Conservation (phyloP, 371 early-diverging fungal genomes). For the Mortierella sp. region DNA sequence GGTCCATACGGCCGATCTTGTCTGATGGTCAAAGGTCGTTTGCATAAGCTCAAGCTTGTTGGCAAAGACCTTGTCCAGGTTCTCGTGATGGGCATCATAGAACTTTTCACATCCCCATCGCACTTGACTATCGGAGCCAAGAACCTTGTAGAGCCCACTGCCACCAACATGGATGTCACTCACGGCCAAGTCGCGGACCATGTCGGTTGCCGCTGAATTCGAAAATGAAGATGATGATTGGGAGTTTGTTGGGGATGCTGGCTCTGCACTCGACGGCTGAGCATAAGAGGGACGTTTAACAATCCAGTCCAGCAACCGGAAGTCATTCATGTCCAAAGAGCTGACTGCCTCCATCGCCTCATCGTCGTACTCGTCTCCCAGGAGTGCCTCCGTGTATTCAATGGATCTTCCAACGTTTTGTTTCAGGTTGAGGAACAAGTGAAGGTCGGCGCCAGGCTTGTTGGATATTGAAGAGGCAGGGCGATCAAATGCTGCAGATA, state of each 20-base stretch:
- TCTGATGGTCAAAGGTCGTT: constrained; percentile 13
- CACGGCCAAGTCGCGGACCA: constrained; percentile 5
- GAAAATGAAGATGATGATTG: background rate
- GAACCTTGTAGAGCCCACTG: constrained; percentile 26
- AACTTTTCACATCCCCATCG: constrained; percentile 36
- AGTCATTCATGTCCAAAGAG: constrained; percentile 32
- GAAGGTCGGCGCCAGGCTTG: constrained; percentile 17
- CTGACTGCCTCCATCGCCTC: constrained; percentile 14
- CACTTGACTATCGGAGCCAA: background rate
- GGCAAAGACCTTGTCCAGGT: constrained; percentile 24
- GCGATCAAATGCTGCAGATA: constrained; percentile 37
- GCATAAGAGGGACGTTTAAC: constrained; percentile 32
- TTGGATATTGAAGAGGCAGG: constrained; percentile 10
- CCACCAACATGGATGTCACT: constrained; percentile 20
- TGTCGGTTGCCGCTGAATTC: background rate
- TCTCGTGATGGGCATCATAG: constrained; percentile 10
- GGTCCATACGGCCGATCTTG: constrained; percentile 6
- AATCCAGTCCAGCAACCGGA: constrained; percentile 31
- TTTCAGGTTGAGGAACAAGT: constrained; percentile 21
- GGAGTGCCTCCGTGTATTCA: constrained; percentile 34
- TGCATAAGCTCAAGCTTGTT: constrained; percentile 17
- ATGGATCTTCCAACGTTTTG: constrained; percentile 35
- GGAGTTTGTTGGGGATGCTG: background rate
- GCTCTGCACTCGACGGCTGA: constrained; percentile 2
- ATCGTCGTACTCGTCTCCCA: constrained; percentile 26